Percentiles rank a stretch among this genome's conserved stretches.
Conservation (phyloP, 805 yeast species). For the Metschnikowia lunata region DNA sequence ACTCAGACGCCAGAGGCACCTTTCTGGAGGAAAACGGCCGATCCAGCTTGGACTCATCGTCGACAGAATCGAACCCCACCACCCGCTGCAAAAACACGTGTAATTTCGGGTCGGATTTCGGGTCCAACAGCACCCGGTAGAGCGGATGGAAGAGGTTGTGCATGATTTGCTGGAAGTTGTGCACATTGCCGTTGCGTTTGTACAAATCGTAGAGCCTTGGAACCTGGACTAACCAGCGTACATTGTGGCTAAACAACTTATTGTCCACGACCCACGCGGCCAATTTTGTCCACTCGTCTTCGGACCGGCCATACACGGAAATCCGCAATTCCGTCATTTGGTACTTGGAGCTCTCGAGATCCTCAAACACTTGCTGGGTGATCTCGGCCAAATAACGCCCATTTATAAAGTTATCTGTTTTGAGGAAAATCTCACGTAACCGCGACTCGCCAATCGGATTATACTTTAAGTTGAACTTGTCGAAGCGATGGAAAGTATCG, state of each 20-base stretch:
- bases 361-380: constrained; percentile 90
- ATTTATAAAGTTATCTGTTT: constrained; percentile 87
- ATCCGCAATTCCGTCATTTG: constrained; percentile 97
- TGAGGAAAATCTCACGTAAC: constrained; percentile 89
- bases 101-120: constrained; percentile 84
- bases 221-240: constrained; percentile 93
- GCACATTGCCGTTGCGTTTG: constrained; percentile 67
- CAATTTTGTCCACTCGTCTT: constrained; percentile 91
- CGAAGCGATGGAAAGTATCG: constrained; percentile 96
- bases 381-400: constrained; percentile 91
- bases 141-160: constrained; percentile 80
- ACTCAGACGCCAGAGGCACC: constrained; percentile 78
- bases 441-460: constrained; percentile 98
- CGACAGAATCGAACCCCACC: constrained; percentile 96
- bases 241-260: constrained; percentile 86
- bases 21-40: constrained; percentile 68
- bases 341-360: constrained; percentile 90
- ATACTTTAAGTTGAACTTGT: constrained; percentile 93
- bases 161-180: constrained; percentile 70
- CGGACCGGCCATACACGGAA: constrained; percentile 85
- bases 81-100: constrained; percentile 87
- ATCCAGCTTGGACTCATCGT: constrained; percentile 93
- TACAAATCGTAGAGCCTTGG: constrained; percentile 92
- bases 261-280: constrained; percentile 96
- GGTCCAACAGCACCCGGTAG: constrained; percentile 84